Evolutionary conservation across 192 early-diverging fungal species (phyloP).

Genomic region (Endogone sp.): DNA sequence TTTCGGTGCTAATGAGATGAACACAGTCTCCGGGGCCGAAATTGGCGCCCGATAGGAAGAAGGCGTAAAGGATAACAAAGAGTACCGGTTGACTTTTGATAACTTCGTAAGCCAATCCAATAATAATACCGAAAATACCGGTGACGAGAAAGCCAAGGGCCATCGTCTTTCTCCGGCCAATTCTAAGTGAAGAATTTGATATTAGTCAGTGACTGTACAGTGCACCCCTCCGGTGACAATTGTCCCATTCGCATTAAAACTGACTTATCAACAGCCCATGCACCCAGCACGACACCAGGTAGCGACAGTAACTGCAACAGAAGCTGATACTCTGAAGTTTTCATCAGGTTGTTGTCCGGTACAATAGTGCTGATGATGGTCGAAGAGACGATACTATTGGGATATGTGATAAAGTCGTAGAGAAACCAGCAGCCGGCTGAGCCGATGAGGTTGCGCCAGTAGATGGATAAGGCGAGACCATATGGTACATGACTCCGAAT

Average conservation of each 20-base stretch:
- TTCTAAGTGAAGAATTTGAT: too few relatives aligned
- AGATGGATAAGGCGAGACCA: constrained; percentile 39
- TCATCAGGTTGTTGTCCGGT: constrained; percentile 24
- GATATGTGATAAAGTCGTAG: constrained; percentile 42
- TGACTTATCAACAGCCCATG: constrained; percentile 41
- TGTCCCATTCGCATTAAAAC: too few relatives aligned
- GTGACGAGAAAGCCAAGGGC: constrained; percentile 44
- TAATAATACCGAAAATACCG: constrained; percentile 43
- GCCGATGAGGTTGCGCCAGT: constrained; percentile 49
- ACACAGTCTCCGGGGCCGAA: constrained; percentile 39
- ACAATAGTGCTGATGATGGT: constrained; percentile 33
- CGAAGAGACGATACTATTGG: constrained; percentile 36
- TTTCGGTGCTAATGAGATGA: constrained; percentile 33
- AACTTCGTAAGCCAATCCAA: constrained; percentile 40
- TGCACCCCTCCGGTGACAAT: too few relatives aligned
- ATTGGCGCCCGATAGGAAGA: constrained; percentile 37
- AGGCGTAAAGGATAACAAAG: constrained; percentile 44
- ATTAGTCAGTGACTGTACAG: too few relatives aligned
- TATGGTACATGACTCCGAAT: constrained; percentile 51
- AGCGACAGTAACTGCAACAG: constrained; percentile 51
- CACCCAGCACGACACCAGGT: constrained; percentile 48
- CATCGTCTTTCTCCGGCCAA: constrained; percentile 56
- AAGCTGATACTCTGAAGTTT: constrained; percentile 46
- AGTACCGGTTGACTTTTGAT: constrained; percentile 36
- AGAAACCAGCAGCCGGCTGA: constrained; percentile 41